A percentile compares a stretch with the other conserved stretches of the same genome.
phyloP scores from a whole-genome alignment of 192 early-diverging fungal species.

The Coemansia sp. region DNA sequence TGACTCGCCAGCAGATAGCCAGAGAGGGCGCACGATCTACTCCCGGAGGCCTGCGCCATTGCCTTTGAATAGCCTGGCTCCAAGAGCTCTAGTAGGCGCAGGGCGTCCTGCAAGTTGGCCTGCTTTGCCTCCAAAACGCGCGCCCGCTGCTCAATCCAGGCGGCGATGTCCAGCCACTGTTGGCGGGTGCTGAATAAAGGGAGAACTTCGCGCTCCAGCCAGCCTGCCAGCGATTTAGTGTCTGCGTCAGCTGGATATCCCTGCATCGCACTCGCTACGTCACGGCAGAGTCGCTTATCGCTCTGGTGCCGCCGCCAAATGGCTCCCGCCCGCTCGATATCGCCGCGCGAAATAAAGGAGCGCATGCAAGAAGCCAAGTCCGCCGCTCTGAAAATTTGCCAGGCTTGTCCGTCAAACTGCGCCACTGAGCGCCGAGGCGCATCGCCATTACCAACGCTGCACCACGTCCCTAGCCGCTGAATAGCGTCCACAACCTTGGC shows the following conservation, averaged over 20 bases:
- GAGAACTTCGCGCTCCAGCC: slow-evolving; percentile 61
- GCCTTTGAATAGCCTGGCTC: slow-evolving; percentile 8
- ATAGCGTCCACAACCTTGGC: slow-evolving; percentile 17
- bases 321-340: slow-evolving; percentile 41
- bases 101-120: slow-evolving; percentile 49
- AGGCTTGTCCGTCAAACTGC: slow-evolving; percentile 38
- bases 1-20: not conserved
- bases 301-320: slow-evolving; percentile 62
- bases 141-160: slow-evolving; percentile 62
- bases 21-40: not conserved
- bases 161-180: slow-evolving; percentile 43
- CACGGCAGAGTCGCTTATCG: slow-evolving; percentile 39
- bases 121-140: slow-evolving; percentile 51
- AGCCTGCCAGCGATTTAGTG: slow-evolving; percentile 28
- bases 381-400: slow-evolving; percentile 56
- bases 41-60: no score
- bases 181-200: slow-evolving; percentile 33
- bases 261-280: slow-evolving; percentile 55
- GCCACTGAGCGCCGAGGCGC: not conserved
- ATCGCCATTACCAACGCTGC: slow-evolving; percentile 6
- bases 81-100: slow-evolving; percentile 54
- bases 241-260: slow-evolving; percentile 48
- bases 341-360: slow-evolving; percentile 47
- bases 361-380: slow-evolving; percentile 51
- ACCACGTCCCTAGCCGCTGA: slow-evolving; percentile 56